A percentile compares a stretch with the other conserved stretches of the same genome.
phyloP scores from a whole-genome alignment of 192 early-diverging fungal species.

The Entomortierella lignicola region DNA sequence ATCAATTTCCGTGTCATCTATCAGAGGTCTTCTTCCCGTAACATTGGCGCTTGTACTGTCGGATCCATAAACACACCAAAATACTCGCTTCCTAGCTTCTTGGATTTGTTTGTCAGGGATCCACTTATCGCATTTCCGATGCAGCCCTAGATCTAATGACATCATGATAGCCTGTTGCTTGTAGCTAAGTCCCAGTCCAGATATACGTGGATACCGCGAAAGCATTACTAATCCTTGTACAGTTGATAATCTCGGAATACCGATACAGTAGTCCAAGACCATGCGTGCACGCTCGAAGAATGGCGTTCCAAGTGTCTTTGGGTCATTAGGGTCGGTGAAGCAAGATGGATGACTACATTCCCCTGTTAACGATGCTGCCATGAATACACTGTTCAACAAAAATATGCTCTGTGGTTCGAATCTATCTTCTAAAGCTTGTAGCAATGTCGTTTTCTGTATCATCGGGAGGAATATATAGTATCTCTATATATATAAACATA shows the following conservation, averaged over 20 bases:
- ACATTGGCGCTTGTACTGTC: constrained; percentile 41
- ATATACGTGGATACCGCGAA: constrained; percentile 45
- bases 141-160: constrained; percentile 40
- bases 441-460: constrained; percentile 43
- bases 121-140: constrained; percentile 51
- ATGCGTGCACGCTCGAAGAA: constrained; percentile 50
- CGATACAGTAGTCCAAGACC: constrained; percentile 50
- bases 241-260: constrained; percentile 44
- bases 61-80: constrained; percentile 49
- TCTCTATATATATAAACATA: constrained; percentile 13
- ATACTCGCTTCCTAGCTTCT: constrained; percentile 36
- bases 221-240: constrained; percentile 51
- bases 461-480: constrained; percentile 44
- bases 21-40: constrained; percentile 38
- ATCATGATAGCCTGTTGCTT: constrained; percentile 43
- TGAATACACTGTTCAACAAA: constrained; percentile 46
- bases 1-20: constrained; percentile 51
- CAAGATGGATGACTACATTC: constrained; percentile 41
- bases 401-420: constrained; percentile 53
- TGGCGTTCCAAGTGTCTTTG: constrained; percentile 39
- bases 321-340: constrained; percentile 22
- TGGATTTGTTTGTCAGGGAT: constrained; percentile 48
- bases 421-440: constrained; percentile 45
- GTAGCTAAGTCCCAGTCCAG: constrained; percentile 41
- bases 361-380: constrained; percentile 42